A percentile compares a stretch with the other conserved stretches of the same genome.
These are phyloP conservation scores for Colletotrichum sp. DNA, from an alignment of 2,329 filamentous ascomycete genomes.

Conservation along the genomic window DNA sequence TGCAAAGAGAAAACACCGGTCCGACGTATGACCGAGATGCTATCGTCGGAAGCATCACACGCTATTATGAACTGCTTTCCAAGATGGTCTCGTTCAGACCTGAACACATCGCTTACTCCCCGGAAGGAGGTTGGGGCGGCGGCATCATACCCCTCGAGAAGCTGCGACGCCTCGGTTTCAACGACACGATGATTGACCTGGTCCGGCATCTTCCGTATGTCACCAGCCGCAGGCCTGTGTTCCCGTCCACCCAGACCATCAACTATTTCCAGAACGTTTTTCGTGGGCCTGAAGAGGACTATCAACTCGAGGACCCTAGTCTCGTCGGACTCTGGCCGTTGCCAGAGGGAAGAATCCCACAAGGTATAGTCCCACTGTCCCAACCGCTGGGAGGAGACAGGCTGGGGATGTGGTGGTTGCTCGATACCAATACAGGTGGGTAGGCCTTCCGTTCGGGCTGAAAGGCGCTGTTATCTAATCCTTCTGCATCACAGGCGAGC, in stretches of 20 bases:
- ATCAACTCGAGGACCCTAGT: neutral
- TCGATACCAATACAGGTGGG: neutral
- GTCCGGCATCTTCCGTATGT: neutral
- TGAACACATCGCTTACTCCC: neutral
- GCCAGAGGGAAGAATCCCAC: neutral
- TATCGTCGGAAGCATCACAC: neutral
- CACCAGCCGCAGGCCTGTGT: neutral
- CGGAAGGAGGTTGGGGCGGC: neutral
- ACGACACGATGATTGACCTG: neutral
- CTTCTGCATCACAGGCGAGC: neutral
- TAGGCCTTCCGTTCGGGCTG: too few relatives aligned
- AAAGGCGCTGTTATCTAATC: fast-evolving
- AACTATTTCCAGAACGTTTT: neutral
- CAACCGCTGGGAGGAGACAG: neutral
- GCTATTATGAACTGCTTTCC: neutral
- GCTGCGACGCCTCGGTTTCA: neutral
- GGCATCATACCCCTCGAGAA: neutral
- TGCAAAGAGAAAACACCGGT: fast-evolving
- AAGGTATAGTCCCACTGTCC: neutral
- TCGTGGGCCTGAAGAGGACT: fast-evolving
- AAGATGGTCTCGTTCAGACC: neutral
- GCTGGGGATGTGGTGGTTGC: neutral
- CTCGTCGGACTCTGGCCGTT: neutral
- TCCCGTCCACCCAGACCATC: neutral
- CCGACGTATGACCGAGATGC: neutral